phyloP scores from a whole-genome alignment of 2,329 filamentous ascomycete species.

The Nothomitra cinnamomea region DNA sequence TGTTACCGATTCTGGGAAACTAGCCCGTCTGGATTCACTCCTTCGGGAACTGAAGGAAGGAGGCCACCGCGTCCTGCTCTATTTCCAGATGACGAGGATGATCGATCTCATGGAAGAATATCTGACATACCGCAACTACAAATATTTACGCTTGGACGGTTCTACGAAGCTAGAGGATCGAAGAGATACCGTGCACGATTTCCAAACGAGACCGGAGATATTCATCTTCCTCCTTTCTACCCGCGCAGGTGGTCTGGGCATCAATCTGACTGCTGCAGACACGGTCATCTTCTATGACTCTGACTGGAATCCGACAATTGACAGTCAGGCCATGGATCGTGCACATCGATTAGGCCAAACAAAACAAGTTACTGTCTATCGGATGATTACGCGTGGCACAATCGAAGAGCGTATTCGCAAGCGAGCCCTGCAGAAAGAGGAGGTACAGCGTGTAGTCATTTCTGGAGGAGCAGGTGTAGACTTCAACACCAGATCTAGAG shows the following conservation, averaged over 20 bases:
- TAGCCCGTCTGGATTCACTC: constrained; percentile 76
- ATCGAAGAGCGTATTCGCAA: constrained; percentile 98
- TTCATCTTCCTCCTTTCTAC: constrained; percentile 96
- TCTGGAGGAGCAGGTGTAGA: constrained; percentile 82
- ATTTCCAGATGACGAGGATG: constrained; percentile 99
- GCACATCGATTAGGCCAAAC: constrained; percentile 96
- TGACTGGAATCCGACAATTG: constrained; percentile 98
- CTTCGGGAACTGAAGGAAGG: constrained; percentile 81
- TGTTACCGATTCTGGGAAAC: constrained; percentile 92
- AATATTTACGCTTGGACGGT: constrained; percentile 90
- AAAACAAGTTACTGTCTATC: constrained; percentile 88
- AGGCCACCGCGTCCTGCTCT: constrained; percentile 82
- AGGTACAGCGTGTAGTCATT: constrained; percentile 94
- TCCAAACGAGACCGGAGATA: constrained; percentile 85
- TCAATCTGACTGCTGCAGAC: constrained; percentile 90
- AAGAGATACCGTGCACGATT: constrained; percentile 89
- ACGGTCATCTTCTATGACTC: constrained; percentile 99
- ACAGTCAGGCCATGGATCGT: constrained; percentile 97
- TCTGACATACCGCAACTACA: constrained; percentile 96
- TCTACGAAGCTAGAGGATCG: constrained; percentile 95
- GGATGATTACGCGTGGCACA: constrained; percentile 87
- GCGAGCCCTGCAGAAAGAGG: constrained; percentile 92
- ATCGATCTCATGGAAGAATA: constrained; percentile 99
- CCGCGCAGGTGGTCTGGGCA: constrained; percentile 90
- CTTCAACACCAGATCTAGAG: constrained; percentile 81